Base-by-base conservation (phyloP, 768 basidiomycete species). In the Lentinula edodes region DNA sequence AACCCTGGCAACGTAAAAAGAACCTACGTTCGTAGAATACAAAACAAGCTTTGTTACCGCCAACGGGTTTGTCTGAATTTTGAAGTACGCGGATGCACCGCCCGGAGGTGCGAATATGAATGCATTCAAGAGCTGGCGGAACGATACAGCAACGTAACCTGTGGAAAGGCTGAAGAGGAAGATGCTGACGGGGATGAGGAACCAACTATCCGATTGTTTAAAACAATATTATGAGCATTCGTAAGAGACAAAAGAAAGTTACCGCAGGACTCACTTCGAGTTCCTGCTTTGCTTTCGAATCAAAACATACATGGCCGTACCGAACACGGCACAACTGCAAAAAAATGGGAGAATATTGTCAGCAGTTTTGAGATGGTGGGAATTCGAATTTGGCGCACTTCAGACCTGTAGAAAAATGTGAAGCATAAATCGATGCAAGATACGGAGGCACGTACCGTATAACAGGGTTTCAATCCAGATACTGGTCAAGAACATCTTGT, bases 401-500 rank as follows among this genome's bases (percentile, higher is more conserved):
- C 36, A 52, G 36, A 34, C 52, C 52, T 52, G 28, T 34, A 10
- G 32, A 15, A 52, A 15, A 16, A 9, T 10, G 13, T n/a, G 28
- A 34, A 34, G 32, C 13, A 60, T 6, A 52, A 16, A 10, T 10
- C 2, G 45, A 18, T n/a, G 28, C 18, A 45, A n/a, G 23, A 15
- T 5, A 35, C 18, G n/a, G 38, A 28, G 28, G 18, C 46, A 18
- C 59, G 48, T 15, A 60, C 59, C 59, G 3, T 60, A 60, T 39
- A 60, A 36, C 23, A 52, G 34, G 6, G 59, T 60, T 28, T 60
- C 59, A 39, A 60, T 60, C 46, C 59, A 60, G 28, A 60, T 60
- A 15, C 59, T 48, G 12, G 52, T 41, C 48, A 60, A 41, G 52
- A 60, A 60, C 48, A 39, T 60, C 13, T 36, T 43, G 41, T 52